Percentiles rank a stretch among this genome's conserved stretches.
Evolutionary conservation across 352 stramenopile species (phyloP).

Genomic region (Blastocystis sp.): DNA sequence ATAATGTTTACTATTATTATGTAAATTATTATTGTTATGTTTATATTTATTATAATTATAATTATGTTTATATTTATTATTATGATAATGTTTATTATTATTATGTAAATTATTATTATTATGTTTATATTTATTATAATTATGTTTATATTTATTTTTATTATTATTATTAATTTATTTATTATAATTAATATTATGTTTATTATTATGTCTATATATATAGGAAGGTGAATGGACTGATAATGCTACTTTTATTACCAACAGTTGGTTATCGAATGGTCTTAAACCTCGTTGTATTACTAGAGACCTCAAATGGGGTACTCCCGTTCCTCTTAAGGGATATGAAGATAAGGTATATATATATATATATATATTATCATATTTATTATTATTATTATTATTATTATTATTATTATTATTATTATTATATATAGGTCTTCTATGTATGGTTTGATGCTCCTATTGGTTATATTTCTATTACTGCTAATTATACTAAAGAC

Average conservation of each 20-base stretch:
- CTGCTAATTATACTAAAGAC: slow-evolving; percentile 63
- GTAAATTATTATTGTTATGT: too few relatives aligned
- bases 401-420: not conserved
- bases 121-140: too few relatives aligned
- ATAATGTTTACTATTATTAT: too few relatives aligned
- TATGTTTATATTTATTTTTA: too few relatives aligned
- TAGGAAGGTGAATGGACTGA: slow-evolving; percentile 30
- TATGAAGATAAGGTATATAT: slow-evolving; percentile 1
- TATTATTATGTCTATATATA: too few relatives aligned
- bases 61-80: too few relatives aligned
- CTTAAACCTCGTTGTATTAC: slow-evolving; percentile 61
- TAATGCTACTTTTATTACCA: slow-evolving; percentile 48
- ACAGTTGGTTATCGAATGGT: slow-evolving; percentile 52
- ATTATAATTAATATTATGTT: too few relatives aligned
- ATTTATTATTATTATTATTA: not conserved
- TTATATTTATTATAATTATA: too few relatives aligned
- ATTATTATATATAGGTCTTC: slow-evolving; percentile 68
- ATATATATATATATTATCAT: too few relatives aligned
- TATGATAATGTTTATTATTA: too few relatives aligned
- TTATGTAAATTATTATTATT: too few relatives aligned
- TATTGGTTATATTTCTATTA: slow-evolving; percentile 82
- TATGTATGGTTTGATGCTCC: slow-evolving; percentile 99
- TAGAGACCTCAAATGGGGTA: slow-evolving; percentile 45
- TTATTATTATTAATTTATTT: too few relatives aligned
- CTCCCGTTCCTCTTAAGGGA: slow-evolving; percentile 37